Conservation (phyloP, 2,329 filamentous ascomycete species). For the Talaromyces sp. region DNA sequence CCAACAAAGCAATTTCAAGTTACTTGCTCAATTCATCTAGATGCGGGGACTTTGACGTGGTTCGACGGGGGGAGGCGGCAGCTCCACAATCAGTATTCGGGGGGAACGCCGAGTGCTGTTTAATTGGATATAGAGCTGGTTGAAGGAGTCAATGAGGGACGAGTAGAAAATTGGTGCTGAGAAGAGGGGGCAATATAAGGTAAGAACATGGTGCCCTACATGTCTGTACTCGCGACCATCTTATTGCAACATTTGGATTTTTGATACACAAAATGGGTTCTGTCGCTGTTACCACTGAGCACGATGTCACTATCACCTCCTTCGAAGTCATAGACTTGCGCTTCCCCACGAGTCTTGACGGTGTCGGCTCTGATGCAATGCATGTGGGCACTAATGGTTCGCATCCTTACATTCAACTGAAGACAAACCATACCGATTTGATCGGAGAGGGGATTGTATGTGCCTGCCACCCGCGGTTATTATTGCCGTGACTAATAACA, state of each 20-base stretch:
- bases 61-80: slow-evolving; percentile 4
- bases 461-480: background rate
- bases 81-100: background rate
- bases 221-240: background rate
- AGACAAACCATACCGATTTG: slow-evolving; percentile 9
- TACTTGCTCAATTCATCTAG: background rate
- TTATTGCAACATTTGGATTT: background rate
- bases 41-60: background rate
- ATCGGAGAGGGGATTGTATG: slow-evolving; percentile 1
- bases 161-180: background rate
- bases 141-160: background rate
- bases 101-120: background rate
- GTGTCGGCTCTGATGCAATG: slow-evolving; percentile 48
- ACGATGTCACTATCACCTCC: slow-evolving; percentile 79
- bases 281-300: background rate
- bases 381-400: slow-evolving; percentile 7
- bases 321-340: slow-evolving; percentile 80
- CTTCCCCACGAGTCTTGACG: slow-evolving; percentile 9
- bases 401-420: slow-evolving; percentile 7
- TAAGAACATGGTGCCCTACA: background rate
- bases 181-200: background rate
- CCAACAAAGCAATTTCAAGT: background rate
- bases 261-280: background rate
- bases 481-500: background rate
- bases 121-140: background rate